Percentiles rank a stretch among this genome's conserved stretches.
These are phyloP conservation scores for Aspergillus ellipticus DNA, from an alignment of 495 filamentous ascomycete species.

Conservation along the genomic window DNA sequence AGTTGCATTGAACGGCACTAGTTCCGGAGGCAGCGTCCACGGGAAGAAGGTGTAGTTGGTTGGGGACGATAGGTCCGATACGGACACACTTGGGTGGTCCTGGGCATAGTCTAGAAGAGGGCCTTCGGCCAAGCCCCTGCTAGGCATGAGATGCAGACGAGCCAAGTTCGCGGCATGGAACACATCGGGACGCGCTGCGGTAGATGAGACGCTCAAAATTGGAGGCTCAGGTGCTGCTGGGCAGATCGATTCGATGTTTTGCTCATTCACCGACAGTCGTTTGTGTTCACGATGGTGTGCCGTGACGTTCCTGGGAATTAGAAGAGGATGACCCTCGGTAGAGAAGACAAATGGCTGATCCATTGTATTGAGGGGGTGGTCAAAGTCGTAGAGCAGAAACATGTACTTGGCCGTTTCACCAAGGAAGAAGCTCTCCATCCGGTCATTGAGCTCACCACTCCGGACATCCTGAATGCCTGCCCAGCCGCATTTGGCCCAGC, in stretches of 20 bases:
- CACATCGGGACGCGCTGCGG: constrained; percentile 78
- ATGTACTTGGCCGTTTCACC: constrained; percentile 96
- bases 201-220: constrained; percentile 69
- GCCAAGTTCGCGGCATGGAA: constrained; percentile 89
- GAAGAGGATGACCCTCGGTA: constrained; percentile 90
- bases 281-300: constrained; percentile 11
- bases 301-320: constrained; percentile 61
- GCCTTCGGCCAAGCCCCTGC: constrained; percentile 45
- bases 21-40: constrained; percentile 76
- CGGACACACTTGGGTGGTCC: constrained; percentile 52
- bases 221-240: constrained; percentile 53
- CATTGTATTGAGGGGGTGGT: constrained; percentile 81
- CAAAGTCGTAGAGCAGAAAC: constrained; percentile 79
- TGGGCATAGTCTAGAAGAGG: constrained; percentile 48
- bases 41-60: constrained; percentile 85
- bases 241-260: constrained; percentile 40
- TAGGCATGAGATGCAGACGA: constrained; percentile 72
- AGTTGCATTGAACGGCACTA: constrained; percentile 70
- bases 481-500: constrained; percentile 94
- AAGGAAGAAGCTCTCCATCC: constrained; percentile 99
- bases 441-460: constrained; percentile 82
- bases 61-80: constrained; percentile 58
- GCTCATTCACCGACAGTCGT: constrained; percentile 7
- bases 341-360: constrained; percentile 90
- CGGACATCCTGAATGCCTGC: constrained; percentile 91